A percentile compares a stretch with the other conserved stretches of the same genome.
Conservation (phyloP, 73 alveolate genomes). For the Symbiodinium natans region DNA sequence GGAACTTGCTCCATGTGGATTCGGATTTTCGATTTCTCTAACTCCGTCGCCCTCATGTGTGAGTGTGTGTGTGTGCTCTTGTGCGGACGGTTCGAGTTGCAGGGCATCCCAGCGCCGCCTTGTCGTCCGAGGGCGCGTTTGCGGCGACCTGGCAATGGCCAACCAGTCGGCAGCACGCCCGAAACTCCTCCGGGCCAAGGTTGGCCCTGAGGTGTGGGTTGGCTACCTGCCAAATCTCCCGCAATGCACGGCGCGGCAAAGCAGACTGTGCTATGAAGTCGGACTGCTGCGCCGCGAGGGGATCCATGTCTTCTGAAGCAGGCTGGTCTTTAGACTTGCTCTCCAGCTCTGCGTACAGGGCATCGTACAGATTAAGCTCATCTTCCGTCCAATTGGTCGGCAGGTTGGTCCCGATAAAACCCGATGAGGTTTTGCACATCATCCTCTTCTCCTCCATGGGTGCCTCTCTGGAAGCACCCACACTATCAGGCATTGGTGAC, state of each 20-base stretch:
- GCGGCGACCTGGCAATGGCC: constrained; percentile 58
- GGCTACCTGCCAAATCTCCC: constrained; percentile 92
- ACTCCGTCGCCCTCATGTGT: not conserved
- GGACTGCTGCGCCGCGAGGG: constrained; percentile 35
- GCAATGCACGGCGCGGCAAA: constrained; percentile 75
- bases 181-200: constrained; percentile 66
- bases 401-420: constrained; percentile 74
- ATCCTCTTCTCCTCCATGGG: not conserved
- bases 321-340: not conserved
- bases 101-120: no score
- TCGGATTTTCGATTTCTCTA: no score
- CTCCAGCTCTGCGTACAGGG: constrained; percentile 8
- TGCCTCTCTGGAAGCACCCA: not conserved
- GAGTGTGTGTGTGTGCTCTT: not conserved
- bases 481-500: not conserved
- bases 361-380: constrained; percentile 45
- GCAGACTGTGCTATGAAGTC: constrained; percentile 48
- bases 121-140: not conserved
- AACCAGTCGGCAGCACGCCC: constrained; percentile 86
- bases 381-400: constrained; percentile 80
- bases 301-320: constrained; percentile 17
- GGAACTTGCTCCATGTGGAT: no score
- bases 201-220: constrained; percentile 58
- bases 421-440: constrained; percentile 58
- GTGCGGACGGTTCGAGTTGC: no score